Conservation (phyloP, 2,329 filamentous ascomycete genomes). For the Ascochyta pisi region DNA sequence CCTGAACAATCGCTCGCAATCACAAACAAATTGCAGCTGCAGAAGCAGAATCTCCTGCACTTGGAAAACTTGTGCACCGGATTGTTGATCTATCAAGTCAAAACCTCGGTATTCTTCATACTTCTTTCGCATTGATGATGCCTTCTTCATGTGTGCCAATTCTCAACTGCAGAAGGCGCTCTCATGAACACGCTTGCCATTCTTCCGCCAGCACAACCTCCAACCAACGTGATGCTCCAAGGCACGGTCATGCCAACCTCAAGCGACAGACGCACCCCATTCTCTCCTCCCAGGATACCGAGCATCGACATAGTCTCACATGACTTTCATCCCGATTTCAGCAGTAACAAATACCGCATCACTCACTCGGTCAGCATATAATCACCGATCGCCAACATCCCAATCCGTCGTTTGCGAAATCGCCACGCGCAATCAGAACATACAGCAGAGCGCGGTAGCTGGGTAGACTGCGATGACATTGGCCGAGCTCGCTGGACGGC, state of each 20-base stretch:
- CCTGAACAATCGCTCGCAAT: neutral
- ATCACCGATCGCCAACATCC: slow-evolving; percentile 32
- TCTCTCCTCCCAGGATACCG: slow-evolving; percentile 38
- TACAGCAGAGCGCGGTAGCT: slow-evolving; percentile 19
- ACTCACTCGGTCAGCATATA: slow-evolving; percentile 43
- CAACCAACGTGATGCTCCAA: neutral
- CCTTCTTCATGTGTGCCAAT: neutral
- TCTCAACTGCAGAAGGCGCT: neutral
- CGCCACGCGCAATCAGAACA: slow-evolving; percentile 9
- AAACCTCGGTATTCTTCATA: neutral
- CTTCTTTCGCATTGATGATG: neutral
- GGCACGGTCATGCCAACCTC: slow-evolving; percentile 29
- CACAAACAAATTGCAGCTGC: neutral
- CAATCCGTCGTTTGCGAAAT: slow-evolving; percentile 33
- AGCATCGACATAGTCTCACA: slow-evolving; percentile 50
- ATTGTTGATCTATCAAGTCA: neutral
- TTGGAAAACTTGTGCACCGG: neutral
- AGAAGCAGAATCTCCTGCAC: neutral
- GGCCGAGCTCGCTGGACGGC: slow-evolving; percentile 39
- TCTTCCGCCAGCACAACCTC: neutral
- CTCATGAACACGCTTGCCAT: slow-evolving; percentile 3
- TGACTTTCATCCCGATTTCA: slow-evolving; percentile 47
- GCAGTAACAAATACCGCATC: slow-evolving; percentile 44
- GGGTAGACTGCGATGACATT: slow-evolving; percentile 40
- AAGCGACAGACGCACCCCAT: slow-evolving; percentile 33